Evolutionary conservation across 306 rosid genomes (phyloP), one percentile per base, ranked within the genome.

Genomic region (Pachyrhizus erosus): DNA sequence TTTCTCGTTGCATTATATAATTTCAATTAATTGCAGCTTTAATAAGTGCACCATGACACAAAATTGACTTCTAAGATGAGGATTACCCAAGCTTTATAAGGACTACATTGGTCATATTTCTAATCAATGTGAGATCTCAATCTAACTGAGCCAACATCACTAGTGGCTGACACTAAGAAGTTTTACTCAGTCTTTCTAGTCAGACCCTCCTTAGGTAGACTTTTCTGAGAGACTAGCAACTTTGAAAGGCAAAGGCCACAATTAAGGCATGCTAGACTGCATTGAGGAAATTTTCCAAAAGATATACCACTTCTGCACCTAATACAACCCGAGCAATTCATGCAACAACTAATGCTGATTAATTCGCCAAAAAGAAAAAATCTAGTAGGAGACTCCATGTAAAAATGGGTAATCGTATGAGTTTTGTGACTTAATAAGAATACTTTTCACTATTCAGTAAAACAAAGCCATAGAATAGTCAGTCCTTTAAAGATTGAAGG

Each of bases 271-370:
- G 46, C 46, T 40, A 40, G 46, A 9, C 46, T 9, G 46, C 46
- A 40, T 10, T 42, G 10, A 42, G 48, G 48, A 2, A 2, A 10
- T 42, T 42, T 42, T 9, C 48, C 51, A 12, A 15, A 48, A 26
- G 76, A 70, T 64, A 70, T 39, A n/a, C 70, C 13, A 65, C 23
- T 31, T 31, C 54, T 65, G 57, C 54, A 29, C 42, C 45, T 39
- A 70, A 42, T 23, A 45, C 65, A 75, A 11, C 34, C 57, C 73
- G 17, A 76, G 39, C 71, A 84, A 40, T 27, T 43, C 34, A 55
- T 68, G 61, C 14, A 54, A 77, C 58, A 78, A 55, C 73, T 70
- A 68, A n/a, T 11, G 77, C 58, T 75, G 45, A 79, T 58, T 21
- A 72, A 29, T 43, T 76, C 61, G 31, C 49, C 9, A 37, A 26